Evolutionary conservation across 345 rosid species (phyloP).

Genomic region (Brassica napus): DNA sequence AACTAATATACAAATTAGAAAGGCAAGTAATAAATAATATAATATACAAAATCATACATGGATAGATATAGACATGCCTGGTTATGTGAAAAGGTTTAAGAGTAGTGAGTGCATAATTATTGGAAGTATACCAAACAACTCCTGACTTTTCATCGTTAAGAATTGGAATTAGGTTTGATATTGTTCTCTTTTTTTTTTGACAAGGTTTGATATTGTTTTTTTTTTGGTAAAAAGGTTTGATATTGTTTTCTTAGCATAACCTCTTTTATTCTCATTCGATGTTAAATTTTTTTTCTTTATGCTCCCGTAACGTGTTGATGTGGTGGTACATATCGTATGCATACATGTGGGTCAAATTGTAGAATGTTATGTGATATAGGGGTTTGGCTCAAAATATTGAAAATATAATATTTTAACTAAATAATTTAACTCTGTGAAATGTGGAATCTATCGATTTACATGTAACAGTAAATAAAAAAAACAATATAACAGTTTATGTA

Average conservation of each 20-base stretch:
- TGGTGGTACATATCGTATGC: neutral
- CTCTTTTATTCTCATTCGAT: neutral
- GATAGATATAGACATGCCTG: conserved; percentile 20
- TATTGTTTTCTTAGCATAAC: neutral
- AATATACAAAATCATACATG: conserved; percentile 4
- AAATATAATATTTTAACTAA: neutral
- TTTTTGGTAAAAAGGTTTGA: no score
- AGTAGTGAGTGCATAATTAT: conserved; percentile 40
- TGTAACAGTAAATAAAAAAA: no score
- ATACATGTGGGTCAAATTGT: neutral
- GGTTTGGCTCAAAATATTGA: neutral
- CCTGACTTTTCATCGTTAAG: conserved; percentile 50
- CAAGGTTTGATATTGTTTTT: no score
- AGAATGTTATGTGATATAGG: neutral
- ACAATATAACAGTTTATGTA: neutral
- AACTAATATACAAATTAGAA: neutral
- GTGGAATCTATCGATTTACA: neutral
- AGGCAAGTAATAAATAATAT: neutral
- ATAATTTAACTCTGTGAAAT: neutral
- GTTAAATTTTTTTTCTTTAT: neutral
- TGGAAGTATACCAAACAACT: conserved; percentile 43
- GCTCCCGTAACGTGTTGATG: neutral
- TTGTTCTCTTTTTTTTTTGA: conserved; percentile 20
- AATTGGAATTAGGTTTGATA: conserved; percentile 34
- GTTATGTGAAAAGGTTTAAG: conserved; percentile 32